Conservation (phyloP, 352 stramenopile genomes). For the Globisporangium recalcitrans region DNA sequence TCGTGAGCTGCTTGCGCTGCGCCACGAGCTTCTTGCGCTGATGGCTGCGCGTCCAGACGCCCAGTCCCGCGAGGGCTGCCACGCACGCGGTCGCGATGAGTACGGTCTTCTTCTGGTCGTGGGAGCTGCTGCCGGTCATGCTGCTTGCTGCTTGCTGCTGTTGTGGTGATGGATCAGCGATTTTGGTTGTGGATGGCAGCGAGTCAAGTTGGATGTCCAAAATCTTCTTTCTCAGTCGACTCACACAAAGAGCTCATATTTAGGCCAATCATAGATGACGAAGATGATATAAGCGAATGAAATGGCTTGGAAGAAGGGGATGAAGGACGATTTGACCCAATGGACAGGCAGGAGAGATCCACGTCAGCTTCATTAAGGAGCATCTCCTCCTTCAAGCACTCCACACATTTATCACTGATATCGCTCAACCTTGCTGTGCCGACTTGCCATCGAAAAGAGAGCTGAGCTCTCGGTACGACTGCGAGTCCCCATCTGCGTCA, state of each 20-base stretch:
- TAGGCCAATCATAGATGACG: conserved; percentile 17
- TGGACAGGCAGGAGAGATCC: neutral
- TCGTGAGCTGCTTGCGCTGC: conserved; percentile 50
- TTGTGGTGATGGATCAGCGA: conserved; percentile 1
- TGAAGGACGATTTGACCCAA: conserved; percentile 3
- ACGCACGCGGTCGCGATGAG: conserved; percentile 47
- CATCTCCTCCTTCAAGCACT: conserved; percentile 22
- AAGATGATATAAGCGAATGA: neutral
- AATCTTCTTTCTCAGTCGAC: neutral
- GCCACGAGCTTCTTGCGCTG: conserved; percentile 35
- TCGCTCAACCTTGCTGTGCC: conserved; percentile 17
- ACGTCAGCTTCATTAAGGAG: conserved; percentile 21
- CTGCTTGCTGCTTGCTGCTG: neutral
- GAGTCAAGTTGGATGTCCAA: neutral
- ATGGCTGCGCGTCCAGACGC: conserved; percentile 42
- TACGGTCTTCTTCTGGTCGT: conserved; percentile 52
- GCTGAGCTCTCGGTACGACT: conserved; percentile 17
- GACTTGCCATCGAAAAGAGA: conserved; percentile 11
- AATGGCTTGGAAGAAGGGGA: neutral
- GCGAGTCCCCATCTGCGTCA: conserved; percentile 24
- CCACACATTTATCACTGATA: conserved; percentile 21
- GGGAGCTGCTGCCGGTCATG: conserved; percentile 11
- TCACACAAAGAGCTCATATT: conserved; percentile 1
- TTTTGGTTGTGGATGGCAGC: conserved; percentile 1
- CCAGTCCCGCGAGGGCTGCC: conserved; percentile 41